Evolutionary conservation across 331 rosid genomes (phyloP).

Genomic region (Prunus yedoensis): DNA sequence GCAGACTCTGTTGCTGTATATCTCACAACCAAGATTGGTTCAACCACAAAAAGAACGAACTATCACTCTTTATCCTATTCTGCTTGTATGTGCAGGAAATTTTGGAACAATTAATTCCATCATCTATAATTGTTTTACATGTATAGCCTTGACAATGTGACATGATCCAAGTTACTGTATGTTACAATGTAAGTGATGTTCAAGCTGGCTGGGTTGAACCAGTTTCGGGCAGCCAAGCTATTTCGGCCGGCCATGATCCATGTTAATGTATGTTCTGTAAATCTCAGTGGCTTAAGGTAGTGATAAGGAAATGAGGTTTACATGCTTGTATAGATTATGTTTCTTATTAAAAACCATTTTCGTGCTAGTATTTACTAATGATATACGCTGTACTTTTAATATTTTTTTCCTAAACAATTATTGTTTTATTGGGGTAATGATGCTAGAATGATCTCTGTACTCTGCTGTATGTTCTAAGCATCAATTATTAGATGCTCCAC

Average conservation of each 20-base stretch:
- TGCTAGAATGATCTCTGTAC: neutral
- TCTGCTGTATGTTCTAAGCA: neutral
- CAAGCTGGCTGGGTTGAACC: neutral
- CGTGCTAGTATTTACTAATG: neutral
- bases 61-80: neutral
- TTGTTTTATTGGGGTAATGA: neutral
- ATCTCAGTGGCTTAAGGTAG: too few species aligned
- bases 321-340: neutral
- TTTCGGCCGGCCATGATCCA: too few species aligned
- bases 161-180: too few species aligned
- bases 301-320: too few species aligned
- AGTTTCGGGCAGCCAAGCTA: neutral
- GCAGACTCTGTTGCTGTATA: neutral
- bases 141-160: too few species aligned
- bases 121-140: neutral
- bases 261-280: too few species aligned
- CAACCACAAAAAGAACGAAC: neutral
- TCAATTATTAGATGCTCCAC: neutral
- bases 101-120: neutral
- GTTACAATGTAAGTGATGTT: neutral
- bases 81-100: neutral
- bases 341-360: neutral
- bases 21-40: neutral
- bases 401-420: neutral
- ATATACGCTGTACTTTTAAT: neutral